A percentile compares a stretch with the other conserved stretches of the same genome.
Evolutionary conservation across 805 yeast species (phyloP).

Genomic region (Blastobotrys attinorum): DNA sequence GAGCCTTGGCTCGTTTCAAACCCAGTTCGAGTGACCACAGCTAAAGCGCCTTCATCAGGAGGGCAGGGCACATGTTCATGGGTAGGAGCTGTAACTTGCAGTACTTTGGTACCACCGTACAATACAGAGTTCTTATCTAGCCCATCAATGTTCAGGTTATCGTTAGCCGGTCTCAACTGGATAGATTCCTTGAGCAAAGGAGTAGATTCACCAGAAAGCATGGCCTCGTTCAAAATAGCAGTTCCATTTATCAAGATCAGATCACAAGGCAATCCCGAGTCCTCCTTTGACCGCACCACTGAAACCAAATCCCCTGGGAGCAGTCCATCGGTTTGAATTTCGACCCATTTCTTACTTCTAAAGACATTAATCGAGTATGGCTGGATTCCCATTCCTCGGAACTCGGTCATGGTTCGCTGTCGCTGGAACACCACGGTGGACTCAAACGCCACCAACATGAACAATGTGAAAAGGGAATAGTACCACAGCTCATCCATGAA

Average conservation of each 20-base stretch:
- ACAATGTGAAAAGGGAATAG: slow-evolving; percentile 79
- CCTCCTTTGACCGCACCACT: slow-evolving; percentile 80
- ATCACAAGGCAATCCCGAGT: slow-evolving; percentile 91
- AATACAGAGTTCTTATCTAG: slow-evolving; percentile 80
- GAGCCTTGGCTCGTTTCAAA: slow-evolving; percentile 98
- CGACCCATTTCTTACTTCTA: slow-evolving; percentile 64
- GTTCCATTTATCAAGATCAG: slow-evolving; percentile 78
- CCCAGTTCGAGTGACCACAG: slow-evolving; percentile 89
- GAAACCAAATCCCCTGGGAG: slow-evolving; percentile 88
- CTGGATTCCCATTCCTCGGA: slow-evolving; percentile 94
- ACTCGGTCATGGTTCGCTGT: slow-evolving; percentile 88
- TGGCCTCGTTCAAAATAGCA: slow-evolving; percentile 95
- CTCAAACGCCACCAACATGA: slow-evolving; percentile 91
- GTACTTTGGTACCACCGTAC: slow-evolving; percentile 94
- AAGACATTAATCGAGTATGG: slow-evolving; percentile 73
- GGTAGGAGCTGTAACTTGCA: slow-evolving; percentile 77
- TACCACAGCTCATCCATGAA: slow-evolving; percentile 96
- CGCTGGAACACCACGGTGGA: slow-evolving; percentile 93
- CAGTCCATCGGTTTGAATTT: slow-evolving; percentile 61
- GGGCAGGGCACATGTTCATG: slow-evolving; percentile 43
- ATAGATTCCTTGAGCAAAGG: slow-evolving; percentile 91
- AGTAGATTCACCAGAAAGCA: slow-evolving; percentile 98
- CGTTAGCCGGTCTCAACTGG: slow-evolving; percentile 68
- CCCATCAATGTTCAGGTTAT: slow-evolving; percentile 64
- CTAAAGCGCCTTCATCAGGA: slow-evolving; percentile 90